Base-by-base conservation (phyloP, 2,329 filamentous ascomycete genomes). In the Botrytis porri region DNA sequence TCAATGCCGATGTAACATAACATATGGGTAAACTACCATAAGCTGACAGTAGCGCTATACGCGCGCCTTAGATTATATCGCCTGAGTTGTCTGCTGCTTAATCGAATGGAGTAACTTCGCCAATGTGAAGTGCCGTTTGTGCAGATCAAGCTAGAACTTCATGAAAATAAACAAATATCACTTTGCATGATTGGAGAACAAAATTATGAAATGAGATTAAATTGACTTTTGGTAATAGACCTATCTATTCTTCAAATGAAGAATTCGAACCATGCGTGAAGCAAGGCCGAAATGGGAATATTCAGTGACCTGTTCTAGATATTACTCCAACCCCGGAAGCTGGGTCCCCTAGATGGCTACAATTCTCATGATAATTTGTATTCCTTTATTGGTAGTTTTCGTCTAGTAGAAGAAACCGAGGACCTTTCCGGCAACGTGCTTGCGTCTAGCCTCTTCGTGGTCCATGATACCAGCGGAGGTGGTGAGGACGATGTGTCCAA, bases 401-500 rank as follows among this genome's bases (percentile, higher is more conserved):
- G 29, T 75, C 84, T 96, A 98, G 90, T 98, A 98, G 90, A 98
- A 98, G 92, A 98, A 99, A 82, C 96, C 96, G 81, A 98, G 93
- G 86, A 99, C 93, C 92, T 99, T 99, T 87, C 96, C 96, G 81
- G 95, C 91, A 83, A 98, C 96, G 89, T 99, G 96, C 92, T 98
- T 98, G 86, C 96, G 90, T 84, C 96, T 90, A 80, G 96, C 96
- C 91, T 99, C 96, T 90, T 99, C 96, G 89, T 99, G 96, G 89
- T 99, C 96, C 95, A 99, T 98, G 86, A 99, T 99, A 85, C 96
- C 96, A 78, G 96, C 94, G 75, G 95, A 98, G 86, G 96, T 99
- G 85, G 96, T 99, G 82, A 99, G 92, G 86, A 99, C 94, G 83
- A 99, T 94, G 88, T 94, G 98, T 83, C 96, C 96, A 90, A 99